Percentiles rank a stretch among this genome's conserved stretches.
Conservation (phyloP, 257 asterid genomes). For the Mitragyna speciosa region DNA sequence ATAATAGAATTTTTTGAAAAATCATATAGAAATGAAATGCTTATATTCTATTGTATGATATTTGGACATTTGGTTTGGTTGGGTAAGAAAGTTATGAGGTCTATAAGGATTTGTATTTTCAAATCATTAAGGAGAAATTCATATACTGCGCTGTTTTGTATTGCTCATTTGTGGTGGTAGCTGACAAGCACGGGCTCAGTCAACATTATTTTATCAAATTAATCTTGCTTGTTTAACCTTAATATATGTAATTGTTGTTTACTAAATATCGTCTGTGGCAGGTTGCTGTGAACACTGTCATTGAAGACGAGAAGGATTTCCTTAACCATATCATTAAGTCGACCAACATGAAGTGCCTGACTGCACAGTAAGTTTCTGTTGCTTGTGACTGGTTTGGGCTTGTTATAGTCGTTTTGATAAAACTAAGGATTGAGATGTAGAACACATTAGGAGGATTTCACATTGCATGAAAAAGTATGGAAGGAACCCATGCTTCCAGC, state of each 20-base stretch:
- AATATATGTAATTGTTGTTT: neutral
- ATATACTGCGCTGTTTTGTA: neutral
- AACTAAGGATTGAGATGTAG: neutral
- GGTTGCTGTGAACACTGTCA: constrained; percentile 96
- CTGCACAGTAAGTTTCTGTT: constrained; percentile 65
- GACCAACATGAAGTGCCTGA: constrained; percentile 98
- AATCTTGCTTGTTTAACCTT: neutral
- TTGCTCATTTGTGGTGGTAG: too few relatives aligned
- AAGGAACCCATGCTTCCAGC: too few relatives aligned
- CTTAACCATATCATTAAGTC: constrained; percentile 90
- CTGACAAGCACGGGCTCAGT: too few relatives aligned
- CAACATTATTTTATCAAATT: neutral
- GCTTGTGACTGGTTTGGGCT: constrained; percentile 1
- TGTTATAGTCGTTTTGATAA: neutral
- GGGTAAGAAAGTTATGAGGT: neutral
- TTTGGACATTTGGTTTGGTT: neutral
- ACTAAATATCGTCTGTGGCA: constrained; percentile 30
- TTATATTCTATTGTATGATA: too few relatives aligned
- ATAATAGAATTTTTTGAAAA: too few relatives aligned
- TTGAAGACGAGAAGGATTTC: constrained; percentile 84
- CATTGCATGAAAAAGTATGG: too few relatives aligned
- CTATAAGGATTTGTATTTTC: neutral
- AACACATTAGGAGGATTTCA: too few relatives aligned
- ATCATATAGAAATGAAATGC: too few relatives aligned
- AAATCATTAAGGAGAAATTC: neutral